These are phyloP conservation scores for Westerdykella aurantiaca DNA, from an alignment of 2,329 filamentous ascomycete species.

Conservation along the genomic window DNA sequence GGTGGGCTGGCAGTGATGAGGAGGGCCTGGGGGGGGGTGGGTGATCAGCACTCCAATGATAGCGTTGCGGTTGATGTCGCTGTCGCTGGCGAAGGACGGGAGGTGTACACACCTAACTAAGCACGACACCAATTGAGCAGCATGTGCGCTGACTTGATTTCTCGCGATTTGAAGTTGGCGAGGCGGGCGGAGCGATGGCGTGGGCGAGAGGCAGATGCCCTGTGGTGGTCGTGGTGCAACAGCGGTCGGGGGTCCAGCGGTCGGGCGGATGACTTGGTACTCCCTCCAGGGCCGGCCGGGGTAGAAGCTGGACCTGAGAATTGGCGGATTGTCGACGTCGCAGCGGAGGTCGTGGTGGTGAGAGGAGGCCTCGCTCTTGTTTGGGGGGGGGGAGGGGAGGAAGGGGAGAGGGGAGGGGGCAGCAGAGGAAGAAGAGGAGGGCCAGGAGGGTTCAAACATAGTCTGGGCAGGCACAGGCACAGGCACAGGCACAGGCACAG, in stretches of 20 bases:
- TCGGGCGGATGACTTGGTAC: slow-evolving; percentile 3
- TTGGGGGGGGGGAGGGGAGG: slow-evolving; percentile 8
- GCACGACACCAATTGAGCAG: slow-evolving; percentile 24
- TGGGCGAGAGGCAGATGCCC: slow-evolving; percentile 1
- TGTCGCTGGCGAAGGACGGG: slow-evolving; percentile 1
- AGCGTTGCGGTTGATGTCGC: slow-evolving; percentile 12
- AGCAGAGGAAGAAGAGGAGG: slow-evolving; percentile 3
- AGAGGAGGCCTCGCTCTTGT: slow-evolving; percentile 2
- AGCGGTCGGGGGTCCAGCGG: slow-evolving; percentile 13
- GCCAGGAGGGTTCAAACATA: too few relatives aligned
- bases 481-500: slow-evolving; percentile 4
- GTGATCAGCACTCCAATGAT: slow-evolving; percentile 24
- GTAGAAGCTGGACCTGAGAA: slow-evolving; percentile 4
- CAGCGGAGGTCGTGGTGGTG: slow-evolving; percentile 24
- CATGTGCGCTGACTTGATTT: slow-evolving; percentile 19
- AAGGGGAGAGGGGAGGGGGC: slow-evolving; percentile 4
- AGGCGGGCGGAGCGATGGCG: not conserved
- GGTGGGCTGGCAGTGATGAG: slow-evolving; percentile 29
- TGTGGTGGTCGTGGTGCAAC: slow-evolving; percentile 9
- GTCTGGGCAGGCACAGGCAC: not conserved
- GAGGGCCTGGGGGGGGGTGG: slow-evolving; percentile 18
- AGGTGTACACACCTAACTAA: slow-evolving; percentile 24
- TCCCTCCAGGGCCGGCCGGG: slow-evolving; percentile 10
- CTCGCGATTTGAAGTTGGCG: not conserved
- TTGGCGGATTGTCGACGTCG: slow-evolving; percentile 24